Evolutionary conservation across 371 early-diverging fungal species (phyloP).

Genomic region (Mortierella sp.): DNA sequence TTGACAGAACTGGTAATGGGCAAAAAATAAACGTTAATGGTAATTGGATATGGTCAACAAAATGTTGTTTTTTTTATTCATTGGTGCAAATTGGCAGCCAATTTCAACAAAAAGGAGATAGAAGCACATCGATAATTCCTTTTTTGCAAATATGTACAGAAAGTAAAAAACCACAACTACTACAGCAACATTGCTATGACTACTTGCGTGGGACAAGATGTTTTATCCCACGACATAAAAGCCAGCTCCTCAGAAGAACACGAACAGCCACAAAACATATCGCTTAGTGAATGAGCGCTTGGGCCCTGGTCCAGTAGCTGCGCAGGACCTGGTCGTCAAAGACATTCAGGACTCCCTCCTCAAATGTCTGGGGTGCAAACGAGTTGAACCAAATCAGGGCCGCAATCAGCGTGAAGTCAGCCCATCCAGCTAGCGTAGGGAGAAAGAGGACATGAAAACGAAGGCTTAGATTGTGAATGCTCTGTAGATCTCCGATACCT

Average conservation of each 20-base stretch:
- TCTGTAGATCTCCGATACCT: too few relatives aligned
- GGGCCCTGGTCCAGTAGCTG: slow-evolving; percentile 27
- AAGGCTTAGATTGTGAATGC: too few relatives aligned
- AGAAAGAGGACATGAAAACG: neutral
- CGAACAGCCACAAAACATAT: too few relatives aligned
- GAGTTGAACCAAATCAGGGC: slow-evolving; percentile 36
- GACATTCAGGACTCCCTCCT: slow-evolving; percentile 26
- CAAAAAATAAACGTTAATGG: too few relatives aligned
- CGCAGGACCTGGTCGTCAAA: slow-evolving; percentile 25
- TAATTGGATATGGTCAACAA: too few relatives aligned
- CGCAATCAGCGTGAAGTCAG: slow-evolving; percentile 24
- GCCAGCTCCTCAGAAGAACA: too few relatives aligned
- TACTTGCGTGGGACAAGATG: too few relatives aligned
- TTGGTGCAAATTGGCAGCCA: too few relatives aligned
- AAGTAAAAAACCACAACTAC: neutral
- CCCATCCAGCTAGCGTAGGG: slow-evolving; percentile 22
- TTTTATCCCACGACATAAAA: too few relatives aligned
- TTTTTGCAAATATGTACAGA: neutral
- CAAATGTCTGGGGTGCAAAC: slow-evolving; percentile 29
- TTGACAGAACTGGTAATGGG: too few relatives aligned
- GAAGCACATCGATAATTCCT: neutral
- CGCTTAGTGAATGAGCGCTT: slow-evolving; percentile 16
- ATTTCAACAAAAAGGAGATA: too few relatives aligned
- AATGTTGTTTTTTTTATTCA: neutral
- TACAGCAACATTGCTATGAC: too few relatives aligned